Base-by-base conservation (phyloP, 2,329 filamentous ascomycete species). In the Cladosporium sp. region DNA sequence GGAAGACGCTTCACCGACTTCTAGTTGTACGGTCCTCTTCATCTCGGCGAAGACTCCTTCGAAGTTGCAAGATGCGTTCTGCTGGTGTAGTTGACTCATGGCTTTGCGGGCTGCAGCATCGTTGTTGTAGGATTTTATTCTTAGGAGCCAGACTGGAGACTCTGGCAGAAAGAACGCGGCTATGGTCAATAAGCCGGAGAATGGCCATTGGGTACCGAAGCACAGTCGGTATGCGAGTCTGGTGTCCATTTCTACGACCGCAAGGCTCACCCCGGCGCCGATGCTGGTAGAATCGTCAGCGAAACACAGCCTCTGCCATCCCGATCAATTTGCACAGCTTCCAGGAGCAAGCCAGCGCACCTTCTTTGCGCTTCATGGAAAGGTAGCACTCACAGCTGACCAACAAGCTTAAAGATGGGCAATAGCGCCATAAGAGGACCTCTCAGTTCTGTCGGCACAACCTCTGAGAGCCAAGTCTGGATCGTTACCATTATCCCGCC, bases 401-500 rank as follows among this genome's bases (percentile, higher is more conserved):
- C 76, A 0, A 77, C 53, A 3, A 78, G 66, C 18, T 70, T 75
- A 57, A 78, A 77, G 3, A 72, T 70, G 3, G 76, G 75, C 47
- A 78, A 73, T 38, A 78, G 68, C 1, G 75, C 73, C 58, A 79
- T 69, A 2, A 72, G 66, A 1, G 75, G 70, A 2, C 73, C 76
- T 30, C 76, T 67, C 8, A 79, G 64, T 3, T 62, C 64, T 0
- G 70, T 66, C 0, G 76, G 75, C 1, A 74, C 61, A n/a, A 76
- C 71, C 54, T 79, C 76, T 11, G 74, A 77, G 56, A 78, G 70
- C 62, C 77, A 78, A 0, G 75, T 77, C 54, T 40, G 80, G 77
- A 9, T 79, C 76, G 60, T 68, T 32, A 66, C 62, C 62, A 73
- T 72, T 47, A 75, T 64, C 41, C 73, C 68, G 9, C 76, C 75